Percentiles rank a stretch among this genome's conserved stretches.
Conservation (phyloP, 129 eudicot species). For the Escallonia rubra region DNA sequence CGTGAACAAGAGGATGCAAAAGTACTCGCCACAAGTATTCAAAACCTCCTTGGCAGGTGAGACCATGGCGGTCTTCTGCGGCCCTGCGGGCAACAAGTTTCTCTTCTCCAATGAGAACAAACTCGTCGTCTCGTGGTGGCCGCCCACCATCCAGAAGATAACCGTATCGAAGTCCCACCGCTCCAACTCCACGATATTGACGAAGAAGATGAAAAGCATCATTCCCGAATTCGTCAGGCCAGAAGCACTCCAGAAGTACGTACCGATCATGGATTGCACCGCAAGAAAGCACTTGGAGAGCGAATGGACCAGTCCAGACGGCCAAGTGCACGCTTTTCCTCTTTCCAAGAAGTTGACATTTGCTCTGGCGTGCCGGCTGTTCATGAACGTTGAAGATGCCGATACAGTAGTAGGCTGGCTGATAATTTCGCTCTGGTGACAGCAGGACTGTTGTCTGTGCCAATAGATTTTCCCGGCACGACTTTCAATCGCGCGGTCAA, state of each 20-base stretch:
- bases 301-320: background rate
- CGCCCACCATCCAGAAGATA: background rate
- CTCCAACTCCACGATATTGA: too few relatives aligned
- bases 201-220: background rate
- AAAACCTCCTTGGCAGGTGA: slow-evolving; percentile 29
- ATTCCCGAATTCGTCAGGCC: background rate
- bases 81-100: slow-evolving; percentile 40
- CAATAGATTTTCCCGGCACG: slow-evolving; percentile 8
- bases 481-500: slow-evolving; percentile 2
- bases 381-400: slow-evolving; percentile 6
- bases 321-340: background rate
- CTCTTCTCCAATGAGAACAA: slow-evolving; percentile 31
- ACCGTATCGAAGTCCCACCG: too few relatives aligned
- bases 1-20: slow-evolving; percentile 26
- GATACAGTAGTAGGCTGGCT: background rate
- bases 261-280: slow-evolving; percentile 3
- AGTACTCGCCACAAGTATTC: slow-evolving; percentile 25
- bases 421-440: background rate
- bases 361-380: slow-evolving; percentile 3
- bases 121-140: slow-evolving; percentile 7
- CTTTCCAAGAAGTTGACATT: background rate
- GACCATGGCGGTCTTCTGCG: slow-evolving; percentile 28
- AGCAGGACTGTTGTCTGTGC: background rate
- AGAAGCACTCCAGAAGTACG: background rate
- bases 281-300: background rate